These are phyloP conservation scores for Lepidium campestre DNA, from an alignment of 441 rosid species.

Conservation along the genomic window DNA sequence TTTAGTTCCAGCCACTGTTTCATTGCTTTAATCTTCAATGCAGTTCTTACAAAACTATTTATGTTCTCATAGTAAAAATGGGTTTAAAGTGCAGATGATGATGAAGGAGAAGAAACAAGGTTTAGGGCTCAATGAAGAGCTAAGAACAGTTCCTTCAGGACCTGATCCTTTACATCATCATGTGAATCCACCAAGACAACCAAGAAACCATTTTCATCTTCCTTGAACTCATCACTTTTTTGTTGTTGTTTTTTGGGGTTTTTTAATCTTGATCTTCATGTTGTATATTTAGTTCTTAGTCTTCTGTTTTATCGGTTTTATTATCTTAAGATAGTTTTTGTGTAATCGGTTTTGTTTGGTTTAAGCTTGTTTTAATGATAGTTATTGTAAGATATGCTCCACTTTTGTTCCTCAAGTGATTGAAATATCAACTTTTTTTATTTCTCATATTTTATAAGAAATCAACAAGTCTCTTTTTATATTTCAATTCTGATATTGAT, in stretches of 20 bases:
- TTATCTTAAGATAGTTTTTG: neutral
- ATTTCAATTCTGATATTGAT: no score
- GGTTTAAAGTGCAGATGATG: neutral
- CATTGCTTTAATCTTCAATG: no score
- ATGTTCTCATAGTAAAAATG: neutral
- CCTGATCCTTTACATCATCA: constrained; percentile 81
- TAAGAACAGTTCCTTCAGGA: constrained; percentile 62
- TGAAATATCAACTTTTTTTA: neutral
- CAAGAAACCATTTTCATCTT: constrained; percentile 19
- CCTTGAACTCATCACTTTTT: constrained; percentile 26
- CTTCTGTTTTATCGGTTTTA: constrained; percentile 4
- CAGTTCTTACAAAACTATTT: no score
- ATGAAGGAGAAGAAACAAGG: constrained; percentile 6
- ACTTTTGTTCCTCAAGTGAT: neutral
- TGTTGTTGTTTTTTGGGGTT: neutral
- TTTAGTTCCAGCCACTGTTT: neutral
- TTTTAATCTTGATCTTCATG: neutral
- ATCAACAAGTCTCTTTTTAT: no score
- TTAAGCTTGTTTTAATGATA: neutral
- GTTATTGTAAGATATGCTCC: constrained; percentile 2
- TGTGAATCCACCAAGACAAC: constrained; percentile 51
- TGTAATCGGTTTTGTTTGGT: neutral
- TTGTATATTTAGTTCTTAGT: neutral
- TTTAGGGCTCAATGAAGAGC: constrained; percentile 24
- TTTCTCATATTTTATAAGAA: neutral